These are phyloP conservation scores for Cudoniella acicularis DNA, from an alignment of 495 filamentous ascomycete genomes.

Conservation along the genomic window DNA sequence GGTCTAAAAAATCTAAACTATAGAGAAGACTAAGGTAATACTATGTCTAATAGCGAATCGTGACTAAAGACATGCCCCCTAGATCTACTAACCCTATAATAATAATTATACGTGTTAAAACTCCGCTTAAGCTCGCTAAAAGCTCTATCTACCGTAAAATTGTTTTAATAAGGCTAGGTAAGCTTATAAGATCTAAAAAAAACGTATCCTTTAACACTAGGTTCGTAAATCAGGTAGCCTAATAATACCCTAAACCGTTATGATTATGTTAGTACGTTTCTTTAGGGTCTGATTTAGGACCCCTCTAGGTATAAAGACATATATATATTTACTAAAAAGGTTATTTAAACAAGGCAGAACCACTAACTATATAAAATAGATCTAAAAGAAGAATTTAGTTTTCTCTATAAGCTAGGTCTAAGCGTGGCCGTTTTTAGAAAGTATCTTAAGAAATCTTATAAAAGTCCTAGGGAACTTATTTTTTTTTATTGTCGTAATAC, in stretches of 20 bases:
- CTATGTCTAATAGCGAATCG: too few relatives aligned
- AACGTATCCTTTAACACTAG: slow-evolving; percentile 2
- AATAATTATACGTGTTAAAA: too few relatives aligned
- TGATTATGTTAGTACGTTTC: slow-evolving; percentile 6
- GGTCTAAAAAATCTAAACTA: too few relatives aligned
- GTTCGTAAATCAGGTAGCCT: slow-evolving; percentile 5
- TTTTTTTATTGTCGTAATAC: slow-evolving; percentile 3
- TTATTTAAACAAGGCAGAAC: slow-evolving; percentile 3
- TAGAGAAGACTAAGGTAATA: too few relatives aligned
- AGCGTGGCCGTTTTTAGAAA: slow-evolving; percentile 5
- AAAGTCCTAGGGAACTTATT: slow-evolving; percentile 5
- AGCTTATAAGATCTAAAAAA: too few relatives aligned
- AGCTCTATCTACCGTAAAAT: too few relatives aligned
- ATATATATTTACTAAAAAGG: slow-evolving; percentile 4
- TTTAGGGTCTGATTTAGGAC: slow-evolving; percentile 7
- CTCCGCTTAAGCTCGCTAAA: too few relatives aligned
- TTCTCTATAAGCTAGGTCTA: slow-evolving; percentile 5
- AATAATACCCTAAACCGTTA: slow-evolving; percentile 3
- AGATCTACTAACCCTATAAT: too few relatives aligned
- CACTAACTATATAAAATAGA: slow-evolving; percentile 3
- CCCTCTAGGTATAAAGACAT: slow-evolving; percentile 5
- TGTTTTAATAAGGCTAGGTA: too few relatives aligned
- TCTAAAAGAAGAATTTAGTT: slow-evolving; percentile 13
- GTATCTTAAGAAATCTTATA: slow-evolving; percentile 10
- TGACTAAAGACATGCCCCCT: too few relatives aligned